phyloP scores from a whole-genome alignment of 1,284 basidiomycete species.

The Malassezia brasiliensis region DNA sequence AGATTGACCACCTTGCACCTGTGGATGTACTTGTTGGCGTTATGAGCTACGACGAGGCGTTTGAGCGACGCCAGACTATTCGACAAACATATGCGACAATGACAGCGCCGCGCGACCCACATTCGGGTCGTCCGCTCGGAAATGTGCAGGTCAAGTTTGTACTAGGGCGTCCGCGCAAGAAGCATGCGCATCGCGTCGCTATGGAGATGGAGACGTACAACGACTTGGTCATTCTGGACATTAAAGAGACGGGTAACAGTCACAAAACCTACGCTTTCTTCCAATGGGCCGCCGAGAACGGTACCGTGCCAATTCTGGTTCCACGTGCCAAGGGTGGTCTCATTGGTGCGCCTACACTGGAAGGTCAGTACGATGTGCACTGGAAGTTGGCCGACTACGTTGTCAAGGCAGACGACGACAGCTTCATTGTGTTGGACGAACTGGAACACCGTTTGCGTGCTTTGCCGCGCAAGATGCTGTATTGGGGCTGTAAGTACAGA shows the following conservation, averaged over 20 bases:
- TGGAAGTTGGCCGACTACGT: slow-evolving; percentile 48
- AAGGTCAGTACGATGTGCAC: slow-evolving; percentile 25
- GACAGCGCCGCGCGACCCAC: slow-evolving; percentile 39
- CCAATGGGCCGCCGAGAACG: slow-evolving; percentile 77
- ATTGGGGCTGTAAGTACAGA: slow-evolving; percentile 39
- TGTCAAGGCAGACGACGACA: slow-evolving; percentile 46
- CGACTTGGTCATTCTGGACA: slow-evolving; percentile 74
- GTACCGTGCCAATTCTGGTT: slow-evolving; percentile 65
- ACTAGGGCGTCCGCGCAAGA: slow-evolving; percentile 70
- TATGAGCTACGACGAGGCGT: slow-evolving; percentile 67
- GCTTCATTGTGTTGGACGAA: slow-evolving; percentile 42
- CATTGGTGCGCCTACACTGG: slow-evolving; percentile 62
- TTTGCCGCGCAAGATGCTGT: slow-evolving; percentile 35
- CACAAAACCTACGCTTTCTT: slow-evolving; percentile 76
- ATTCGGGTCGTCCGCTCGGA: slow-evolving; percentile 50
- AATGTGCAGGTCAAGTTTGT: slow-evolving; percentile 84
- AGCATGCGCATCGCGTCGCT: slow-evolving; percentile 68
- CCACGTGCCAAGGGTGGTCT: not conserved
- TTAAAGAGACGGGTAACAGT: slow-evolving; percentile 79
- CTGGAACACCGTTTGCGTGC: slow-evolving; percentile 44
- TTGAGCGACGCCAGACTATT: slow-evolving; percentile 77
- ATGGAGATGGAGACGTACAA: slow-evolving; percentile 88
- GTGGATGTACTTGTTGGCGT: slow-evolving; percentile 82
- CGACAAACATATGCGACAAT: slow-evolving; percentile 82
- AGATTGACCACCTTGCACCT: slow-evolving; percentile 64